Conservation (phyloP, 1,284 basidiomycete genomes). For the Ceratobasidium sp. region DNA sequence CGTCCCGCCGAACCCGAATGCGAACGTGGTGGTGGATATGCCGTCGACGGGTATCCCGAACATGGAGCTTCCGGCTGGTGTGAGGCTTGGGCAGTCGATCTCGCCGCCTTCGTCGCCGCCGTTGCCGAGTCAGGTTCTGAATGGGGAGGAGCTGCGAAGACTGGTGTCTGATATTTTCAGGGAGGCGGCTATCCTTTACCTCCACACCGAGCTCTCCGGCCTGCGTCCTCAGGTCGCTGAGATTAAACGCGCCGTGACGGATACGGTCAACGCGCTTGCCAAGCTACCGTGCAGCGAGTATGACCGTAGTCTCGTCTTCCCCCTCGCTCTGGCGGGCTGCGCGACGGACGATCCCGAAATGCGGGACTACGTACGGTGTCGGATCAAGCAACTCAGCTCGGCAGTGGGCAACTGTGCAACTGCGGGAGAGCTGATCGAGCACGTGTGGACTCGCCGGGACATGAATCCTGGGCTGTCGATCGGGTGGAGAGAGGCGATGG, state of each 20-base stretch:
- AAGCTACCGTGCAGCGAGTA: constrained; percentile 52
- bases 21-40: constrained; percentile 1
- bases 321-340: constrained; percentile 74
- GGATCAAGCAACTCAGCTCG: constrained; percentile 65
- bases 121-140: constrained; percentile 22
- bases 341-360: constrained; percentile 71
- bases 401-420: constrained; percentile 71
- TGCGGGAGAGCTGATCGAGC: constrained; percentile 69
- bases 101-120: constrained; percentile 41
- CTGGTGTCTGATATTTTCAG: constrained; percentile 69
- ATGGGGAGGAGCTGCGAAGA: constrained; percentile 51
- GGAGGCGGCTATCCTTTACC: constrained; percentile 73
- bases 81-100: constrained; percentile 5
- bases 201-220: constrained; percentile 76
- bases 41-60: not conserved
- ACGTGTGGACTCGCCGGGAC: constrained; percentile 64
- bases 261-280: constrained; percentile 65
- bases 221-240: constrained; percentile 76
- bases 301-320: constrained; percentile 75
- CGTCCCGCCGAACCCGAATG: constrained; percentile 20
- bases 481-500: constrained; percentile 47
- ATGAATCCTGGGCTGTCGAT: constrained; percentile 33
- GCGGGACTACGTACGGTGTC: constrained; percentile 68
- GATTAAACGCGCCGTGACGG: constrained; percentile 57
- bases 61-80: constrained; percentile 2